Percentiles rank a stretch among this genome's conserved stretches.
These are phyloP conservation scores for Hordeum vulgare DNA, from an alignment of 176 grass and related monocot species.

Conservation along the genomic window MorexV3_pseudomolecules_assembly NC_058522.1:502060753-502061252, in stretches of 20 bases:
- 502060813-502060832: background rate
- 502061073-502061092: background rate
- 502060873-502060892: background rate
- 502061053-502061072: slow-evolving; percentile 10
- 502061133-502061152: background rate
- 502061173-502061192: background rate
- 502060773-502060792: background rate
- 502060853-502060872: background rate
- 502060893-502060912: background rate
- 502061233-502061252: slow-evolving; percentile 7
- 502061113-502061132: background rate
- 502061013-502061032: background rate
- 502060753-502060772: background rate
- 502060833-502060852: background rate
- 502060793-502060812: background rate
- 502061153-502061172: background rate
- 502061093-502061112: slow-evolving; percentile 17
- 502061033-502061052: background rate
- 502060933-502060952: background rate
- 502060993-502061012: slow-evolving; percentile 23
- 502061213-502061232: background rate
- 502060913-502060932: background rate
- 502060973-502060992: background rate
- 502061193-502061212: background rate
- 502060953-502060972: background rate